phyloP scores from a whole-genome alignment of 495 filamentous ascomycete species.

The Aspergillus nidulans region DNA sequence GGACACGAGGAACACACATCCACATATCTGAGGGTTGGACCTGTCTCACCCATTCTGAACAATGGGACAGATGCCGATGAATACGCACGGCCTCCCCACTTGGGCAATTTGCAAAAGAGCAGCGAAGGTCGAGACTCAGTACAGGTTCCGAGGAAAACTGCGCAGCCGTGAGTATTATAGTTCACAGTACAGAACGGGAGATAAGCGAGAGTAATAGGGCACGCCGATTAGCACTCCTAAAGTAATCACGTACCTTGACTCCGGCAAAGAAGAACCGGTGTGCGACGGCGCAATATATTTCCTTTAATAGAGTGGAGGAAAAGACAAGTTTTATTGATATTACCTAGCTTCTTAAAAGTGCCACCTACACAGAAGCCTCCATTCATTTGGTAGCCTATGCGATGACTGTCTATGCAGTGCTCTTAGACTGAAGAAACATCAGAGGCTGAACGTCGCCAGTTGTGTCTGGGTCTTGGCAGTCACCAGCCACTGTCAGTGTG shows the following conservation, averaged over 20 bases:
- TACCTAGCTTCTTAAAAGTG: constrained; percentile 15
- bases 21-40: constrained; percentile 38
- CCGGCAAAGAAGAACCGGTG: neutral
- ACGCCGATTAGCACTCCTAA: neutral
- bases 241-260: constrained; percentile 15
- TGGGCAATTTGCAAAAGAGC: neutral
- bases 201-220: too few relatives aligned
- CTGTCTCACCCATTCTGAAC: constrained; percentile 32
- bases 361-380: constrained; percentile 9
- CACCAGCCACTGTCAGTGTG: constrained; percentile 13
- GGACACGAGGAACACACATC: constrained; percentile 28
- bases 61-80: neutral
- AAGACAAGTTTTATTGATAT: constrained; percentile 14
- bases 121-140: constrained; percentile 1
- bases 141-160: constrained; percentile 10
- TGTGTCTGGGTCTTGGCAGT: constrained; percentile 7
- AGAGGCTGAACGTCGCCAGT: neutral
- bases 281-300: neutral
- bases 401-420: neutral
- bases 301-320: constrained; percentile 4
- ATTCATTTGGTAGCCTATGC: constrained; percentile 20
- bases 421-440: neutral
- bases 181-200: too few relatives aligned
- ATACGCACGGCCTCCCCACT: constrained; percentile 6
- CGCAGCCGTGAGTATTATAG: constrained; percentile 2